Evolutionary conservation across 148 eudicot genomes (phyloP), one percentile per base, ranked within the genome.

Genomic region (Hydrangea macrophylla): DNA sequence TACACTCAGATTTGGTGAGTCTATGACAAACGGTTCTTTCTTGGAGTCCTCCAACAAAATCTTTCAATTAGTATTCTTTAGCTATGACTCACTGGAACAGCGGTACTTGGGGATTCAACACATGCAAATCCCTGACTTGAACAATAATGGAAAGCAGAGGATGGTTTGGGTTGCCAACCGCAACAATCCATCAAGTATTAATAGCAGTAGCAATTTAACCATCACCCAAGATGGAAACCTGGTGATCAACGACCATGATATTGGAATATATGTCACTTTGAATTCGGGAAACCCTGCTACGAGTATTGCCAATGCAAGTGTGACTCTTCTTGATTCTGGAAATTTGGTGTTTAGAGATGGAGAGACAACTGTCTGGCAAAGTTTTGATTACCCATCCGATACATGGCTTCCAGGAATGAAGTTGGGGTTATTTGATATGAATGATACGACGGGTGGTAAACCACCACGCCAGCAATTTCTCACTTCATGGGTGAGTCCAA

Each of bases 321-420:
- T n/a, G 25, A 65, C 55, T 10, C 65, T 75, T n/a, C n/a, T 69
- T 12, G 66, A 70, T 50, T 23, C 17, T 0, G 78, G 78, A 6
- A 75, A 75, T 50, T 57, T 69, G 0, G 74, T 75, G 17, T 55
- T 75, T 28, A 23, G 17, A 7, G 50, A 39, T 5, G 39, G 33
- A 54, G 10, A 26, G 24, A 50, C 2, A 17, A 27, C 40, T 6
- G 24, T 75, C 22, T 75, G 78, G 78, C 65, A 75, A n/a, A 75
- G 78, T 56, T 75, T 75, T 75, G 73, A 75, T 57, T 55, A 55
- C 45, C 78, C 78, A 1, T 20, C 40, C n/a, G 69, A 75, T 20
- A 57, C 66, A 0, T 64, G 48, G 50, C 54, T 75, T 1, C 65
- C 70, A 6, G 70, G 74, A 32, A 58, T 54, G 70, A 69, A 75